A percentile compares a stretch with the other conserved stretches of the same genome.
phyloP scores from a whole-genome alignment of 306 rosid species.

The Dryas octopetala region DNA sequence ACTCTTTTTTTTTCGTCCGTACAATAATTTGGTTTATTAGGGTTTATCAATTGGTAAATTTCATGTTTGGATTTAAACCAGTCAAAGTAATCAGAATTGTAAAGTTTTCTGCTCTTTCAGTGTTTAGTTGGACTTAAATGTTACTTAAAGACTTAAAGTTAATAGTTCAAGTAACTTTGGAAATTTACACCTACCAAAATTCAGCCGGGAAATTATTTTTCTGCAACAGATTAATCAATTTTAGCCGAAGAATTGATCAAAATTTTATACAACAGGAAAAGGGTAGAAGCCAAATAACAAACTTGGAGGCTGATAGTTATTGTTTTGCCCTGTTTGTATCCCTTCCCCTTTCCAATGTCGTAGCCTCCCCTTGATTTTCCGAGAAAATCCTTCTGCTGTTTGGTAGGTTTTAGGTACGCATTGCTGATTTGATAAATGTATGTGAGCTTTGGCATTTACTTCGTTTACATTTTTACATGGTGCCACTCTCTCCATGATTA shows the following conservation, averaged over 20 bases:
- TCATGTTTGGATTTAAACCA: background rate
- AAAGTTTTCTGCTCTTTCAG: background rate
- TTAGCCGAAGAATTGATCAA: background rate
- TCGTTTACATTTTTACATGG: slow-evolving; percentile 14
- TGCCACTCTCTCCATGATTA: slow-evolving; percentile 14
- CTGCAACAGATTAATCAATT: too few relatives aligned
- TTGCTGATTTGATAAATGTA: background rate
- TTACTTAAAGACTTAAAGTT: background rate
- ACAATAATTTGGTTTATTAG: background rate
- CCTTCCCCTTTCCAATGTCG: background rate
- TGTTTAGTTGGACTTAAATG: background rate
- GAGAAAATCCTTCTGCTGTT: background rate
- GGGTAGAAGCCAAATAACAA: too few relatives aligned
- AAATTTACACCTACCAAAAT: too few relatives aligned
- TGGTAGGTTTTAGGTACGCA: background rate
- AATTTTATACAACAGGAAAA: background rate
- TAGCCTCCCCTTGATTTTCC: background rate
- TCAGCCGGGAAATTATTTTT: too few relatives aligned
- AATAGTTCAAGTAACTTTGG: background rate
- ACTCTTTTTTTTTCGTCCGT: background rate
- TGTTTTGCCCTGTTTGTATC: background rate
- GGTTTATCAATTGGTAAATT: background rate
- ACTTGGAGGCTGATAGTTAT: background rate
- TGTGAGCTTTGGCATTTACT: slow-evolving; percentile 5
- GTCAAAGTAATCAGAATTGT: background rate